Conservation (phyloP, 768 basidiomycete genomes). For the Pleurotus tuber-regium region DNA sequence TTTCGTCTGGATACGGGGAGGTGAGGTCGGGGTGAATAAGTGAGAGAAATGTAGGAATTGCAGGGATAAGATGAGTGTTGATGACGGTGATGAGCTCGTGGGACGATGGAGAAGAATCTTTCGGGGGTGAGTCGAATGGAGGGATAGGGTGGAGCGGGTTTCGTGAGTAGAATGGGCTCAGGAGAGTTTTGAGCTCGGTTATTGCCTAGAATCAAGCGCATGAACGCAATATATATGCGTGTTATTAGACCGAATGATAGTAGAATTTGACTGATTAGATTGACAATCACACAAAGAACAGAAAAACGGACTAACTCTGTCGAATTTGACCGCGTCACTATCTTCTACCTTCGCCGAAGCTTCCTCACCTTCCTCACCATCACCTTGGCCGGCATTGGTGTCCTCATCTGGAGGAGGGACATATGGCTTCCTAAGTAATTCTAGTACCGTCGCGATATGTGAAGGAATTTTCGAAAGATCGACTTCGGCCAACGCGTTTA, state of each 20-base stretch:
- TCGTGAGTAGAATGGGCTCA: neutral
- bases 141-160: constrained; percentile 1
- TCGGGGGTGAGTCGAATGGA: neutral
- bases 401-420: neutral
- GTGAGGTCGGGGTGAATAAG: neutral
- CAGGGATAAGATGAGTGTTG: neutral
- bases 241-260: too few relatives aligned
- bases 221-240: too few relatives aligned
- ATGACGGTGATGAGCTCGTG: neutral
- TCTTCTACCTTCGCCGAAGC: neutral
- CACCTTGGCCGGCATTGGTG: neutral
- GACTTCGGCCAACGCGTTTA: neutral
- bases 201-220: neutral
- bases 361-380: neutral
- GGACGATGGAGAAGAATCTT: neutral
- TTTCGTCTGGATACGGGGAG: neutral
- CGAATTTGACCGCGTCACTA: too few relatives aligned
- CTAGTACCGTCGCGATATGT: neutral
- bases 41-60: neutral
- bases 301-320: too few relatives aligned
- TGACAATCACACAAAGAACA: too few relatives aligned
- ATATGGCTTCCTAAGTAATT: neutral
- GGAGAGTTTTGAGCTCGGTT: neutral
- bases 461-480: neutral
- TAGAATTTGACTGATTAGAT: too few relatives aligned